Conservation (phyloP, 1,139 yeast genomes). For the Debaryomycetaceae sp. region DNA sequence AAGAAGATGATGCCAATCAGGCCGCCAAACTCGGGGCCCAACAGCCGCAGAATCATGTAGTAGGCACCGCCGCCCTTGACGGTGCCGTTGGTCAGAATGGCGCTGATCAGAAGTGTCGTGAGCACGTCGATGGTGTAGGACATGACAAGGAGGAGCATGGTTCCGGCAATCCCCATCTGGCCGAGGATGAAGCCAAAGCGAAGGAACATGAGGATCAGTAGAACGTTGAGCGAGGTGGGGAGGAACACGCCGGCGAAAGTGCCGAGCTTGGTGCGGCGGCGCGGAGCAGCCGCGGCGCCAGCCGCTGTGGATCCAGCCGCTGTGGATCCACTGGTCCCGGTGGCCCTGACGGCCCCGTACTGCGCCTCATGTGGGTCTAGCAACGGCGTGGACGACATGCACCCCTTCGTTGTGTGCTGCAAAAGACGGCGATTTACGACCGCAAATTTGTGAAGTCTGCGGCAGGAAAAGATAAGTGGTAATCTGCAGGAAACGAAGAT, state of each 20-base stretch:
- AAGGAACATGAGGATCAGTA: slow-evolving; percentile 77
- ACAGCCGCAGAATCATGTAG: slow-evolving; percentile 72
- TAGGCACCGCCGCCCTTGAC: slow-evolving; percentile 85
- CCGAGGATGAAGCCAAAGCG: slow-evolving; percentile 78
- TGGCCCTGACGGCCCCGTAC: too few species aligned
- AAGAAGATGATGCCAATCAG: slow-evolving; percentile 76
- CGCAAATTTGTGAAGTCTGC: too few species aligned
- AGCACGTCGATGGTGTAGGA: slow-evolving; percentile 64
- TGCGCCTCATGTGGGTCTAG: too few species aligned
- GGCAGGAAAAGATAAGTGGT: too few species aligned
- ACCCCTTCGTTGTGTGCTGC: too few species aligned
- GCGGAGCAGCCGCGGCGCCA: too few species aligned
- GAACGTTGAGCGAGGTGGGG: slow-evolving; percentile 70
- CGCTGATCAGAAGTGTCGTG: slow-evolving; percentile 71
- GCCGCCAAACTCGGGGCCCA: slow-evolving; percentile 84
- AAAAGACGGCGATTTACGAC: too few species aligned
- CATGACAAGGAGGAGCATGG: slow-evolving; percentile 51
- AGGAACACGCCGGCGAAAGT: slow-evolving; percentile 77
- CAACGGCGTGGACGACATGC: too few species aligned
- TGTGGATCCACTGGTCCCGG: too few species aligned
- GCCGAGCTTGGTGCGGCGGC: slow-evolving; percentile 52
- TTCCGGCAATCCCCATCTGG: slow-evolving; percentile 69
- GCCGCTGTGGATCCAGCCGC: too few species aligned
- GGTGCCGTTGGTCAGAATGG: slow-evolving; percentile 79
- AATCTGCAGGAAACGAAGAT: too few species aligned